Conservation (phyloP, 164 flowering plant genomes). For the Nymphaea thermarum region DNA sequence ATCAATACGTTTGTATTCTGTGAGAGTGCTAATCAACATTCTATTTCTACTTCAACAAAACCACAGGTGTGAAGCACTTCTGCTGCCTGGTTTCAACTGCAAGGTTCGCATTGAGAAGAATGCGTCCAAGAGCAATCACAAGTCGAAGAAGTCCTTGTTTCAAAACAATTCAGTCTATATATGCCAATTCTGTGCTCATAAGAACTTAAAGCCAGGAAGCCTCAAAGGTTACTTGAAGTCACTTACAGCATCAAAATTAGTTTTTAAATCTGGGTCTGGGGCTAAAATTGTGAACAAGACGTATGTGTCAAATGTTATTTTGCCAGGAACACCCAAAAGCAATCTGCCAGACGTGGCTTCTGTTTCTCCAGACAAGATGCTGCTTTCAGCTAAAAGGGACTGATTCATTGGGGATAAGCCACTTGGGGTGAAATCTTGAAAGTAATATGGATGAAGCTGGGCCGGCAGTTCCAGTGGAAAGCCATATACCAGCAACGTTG, state of each 20-base stretch:
- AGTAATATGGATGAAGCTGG: neutral
- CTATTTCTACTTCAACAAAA: neutral
- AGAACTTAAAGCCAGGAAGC: conserved; percentile 57
- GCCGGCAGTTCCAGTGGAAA: neutral
- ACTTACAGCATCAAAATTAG: conserved; percentile 20
- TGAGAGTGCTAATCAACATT: neutral
- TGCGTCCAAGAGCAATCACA: conserved; percentile 19
- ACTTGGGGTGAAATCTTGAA: neutral
- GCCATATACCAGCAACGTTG: neutral
- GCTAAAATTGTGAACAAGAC: neutral
- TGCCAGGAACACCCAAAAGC: neutral
- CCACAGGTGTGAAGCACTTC: conserved; percentile 71
- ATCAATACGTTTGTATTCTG: neutral
- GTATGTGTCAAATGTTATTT: neutral
- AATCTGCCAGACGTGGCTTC: no score
- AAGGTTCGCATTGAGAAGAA: conserved; percentile 53
- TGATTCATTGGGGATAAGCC: neutral
- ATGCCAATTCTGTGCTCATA: conserved; percentile 62
- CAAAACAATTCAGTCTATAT: conserved; percentile 54
- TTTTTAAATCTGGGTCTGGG: neutral
- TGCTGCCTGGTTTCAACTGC: conserved; percentile 69
- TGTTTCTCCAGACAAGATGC: no score
- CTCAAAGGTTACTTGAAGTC: conserved; percentile 52
- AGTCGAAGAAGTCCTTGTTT: conserved; percentile 14
- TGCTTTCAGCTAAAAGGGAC: no score